Percentiles rank a stretch among this genome's conserved stretches.
Evolutionary conservation across 2,329 filamentous ascomycete species (phyloP).

Genomic region (Cercospora sesami): DNA sequence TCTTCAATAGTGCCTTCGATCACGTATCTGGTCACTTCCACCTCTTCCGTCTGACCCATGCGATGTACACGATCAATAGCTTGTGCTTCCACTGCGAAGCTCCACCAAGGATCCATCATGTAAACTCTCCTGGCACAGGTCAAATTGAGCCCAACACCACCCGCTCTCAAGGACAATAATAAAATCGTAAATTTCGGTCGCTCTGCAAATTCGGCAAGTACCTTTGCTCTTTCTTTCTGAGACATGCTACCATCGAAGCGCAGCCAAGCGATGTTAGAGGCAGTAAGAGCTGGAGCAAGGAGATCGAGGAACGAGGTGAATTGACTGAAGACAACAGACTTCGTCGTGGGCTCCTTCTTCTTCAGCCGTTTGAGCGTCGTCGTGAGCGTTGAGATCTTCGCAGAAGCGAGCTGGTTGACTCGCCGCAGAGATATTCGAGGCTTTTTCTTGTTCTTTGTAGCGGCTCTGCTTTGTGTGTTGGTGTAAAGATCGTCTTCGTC

Average conservation of each 20-base stretch:
- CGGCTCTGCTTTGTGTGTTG: constrained; percentile 37
- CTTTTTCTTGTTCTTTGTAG: constrained; percentile 8
- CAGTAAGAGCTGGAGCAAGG: constrained; percentile 75
- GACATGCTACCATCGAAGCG: constrained; percentile 88
- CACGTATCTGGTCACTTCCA: constrained; percentile 84
- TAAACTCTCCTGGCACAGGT: constrained; percentile 86
- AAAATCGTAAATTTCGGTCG: constrained; percentile 66
- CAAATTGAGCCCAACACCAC: constrained; percentile 90
- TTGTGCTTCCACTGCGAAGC: constrained; percentile 92
- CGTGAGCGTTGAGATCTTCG: constrained; percentile 82
- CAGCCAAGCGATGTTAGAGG: constrained; percentile 73
- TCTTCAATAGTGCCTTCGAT: constrained; percentile 90
- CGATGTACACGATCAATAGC: constrained; percentile 96
- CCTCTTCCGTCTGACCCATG: constrained; percentile 88
- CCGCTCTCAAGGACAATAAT: constrained; percentile 80
- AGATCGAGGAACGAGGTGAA: constrained; percentile 95
- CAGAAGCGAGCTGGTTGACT: constrained; percentile 69
- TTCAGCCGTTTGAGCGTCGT: constrained; percentile 70
- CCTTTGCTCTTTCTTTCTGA: constrained; percentile 77
- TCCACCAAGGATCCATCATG: constrained; percentile 99
- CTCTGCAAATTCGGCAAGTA: constrained; percentile 69
- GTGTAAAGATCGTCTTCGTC: constrained; percentile 42
- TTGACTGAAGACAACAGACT: constrained; percentile 88
- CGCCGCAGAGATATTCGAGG: constrained; percentile 60
- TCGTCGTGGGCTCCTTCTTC: constrained; percentile 65